Conservation (phyloP, 2,329 filamentous ascomycete species). For the Graphiopsis chlorocephala region DNA sequence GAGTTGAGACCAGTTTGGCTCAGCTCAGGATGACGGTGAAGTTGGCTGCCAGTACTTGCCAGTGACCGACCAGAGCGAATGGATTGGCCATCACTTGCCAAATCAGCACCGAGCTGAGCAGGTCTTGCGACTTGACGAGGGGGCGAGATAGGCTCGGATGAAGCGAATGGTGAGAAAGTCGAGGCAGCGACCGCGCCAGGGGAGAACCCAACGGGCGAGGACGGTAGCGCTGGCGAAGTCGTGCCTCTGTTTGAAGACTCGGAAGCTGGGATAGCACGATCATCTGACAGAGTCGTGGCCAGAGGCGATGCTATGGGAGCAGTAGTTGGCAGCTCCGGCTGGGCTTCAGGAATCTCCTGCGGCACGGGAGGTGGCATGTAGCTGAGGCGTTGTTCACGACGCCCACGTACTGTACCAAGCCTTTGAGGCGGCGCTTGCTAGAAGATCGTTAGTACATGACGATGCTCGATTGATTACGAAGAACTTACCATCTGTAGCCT, state of each 20-base stretch:
- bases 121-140: conserved; percentile 29
- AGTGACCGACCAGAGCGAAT: conserved; percentile 84
- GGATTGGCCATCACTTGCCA: conserved; percentile 77
- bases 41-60: conserved; percentile 61
- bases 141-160: conserved; percentile 29
- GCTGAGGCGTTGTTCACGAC: conserved; percentile 88
- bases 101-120: conserved; percentile 47
- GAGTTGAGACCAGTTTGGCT: conserved; percentile 76
- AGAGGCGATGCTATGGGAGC: conserved; percentile 9
- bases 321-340: conserved; percentile 12
- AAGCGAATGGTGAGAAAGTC: conserved; percentile 30
- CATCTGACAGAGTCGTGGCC: not conserved
- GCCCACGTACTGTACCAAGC: conserved; percentile 75
- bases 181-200: conserved; percentile 23
- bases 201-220: conserved; percentile 23
- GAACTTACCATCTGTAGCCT: conserved; percentile 61
- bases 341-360: conserved; percentile 1
- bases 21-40: conserved; percentile 75
- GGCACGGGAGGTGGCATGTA: conserved; percentile 44
- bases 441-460: conserved; percentile 31
- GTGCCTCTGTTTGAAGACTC: conserved; percentile 1
- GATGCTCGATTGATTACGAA: not conserved
- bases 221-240: conserved; percentile 11
- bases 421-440: conserved; percentile 55
- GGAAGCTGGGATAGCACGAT: not conserved